phyloP scores from a whole-genome alignment of 2,329 filamentous ascomycete genomes.

The Calonectria montana region DNA sequence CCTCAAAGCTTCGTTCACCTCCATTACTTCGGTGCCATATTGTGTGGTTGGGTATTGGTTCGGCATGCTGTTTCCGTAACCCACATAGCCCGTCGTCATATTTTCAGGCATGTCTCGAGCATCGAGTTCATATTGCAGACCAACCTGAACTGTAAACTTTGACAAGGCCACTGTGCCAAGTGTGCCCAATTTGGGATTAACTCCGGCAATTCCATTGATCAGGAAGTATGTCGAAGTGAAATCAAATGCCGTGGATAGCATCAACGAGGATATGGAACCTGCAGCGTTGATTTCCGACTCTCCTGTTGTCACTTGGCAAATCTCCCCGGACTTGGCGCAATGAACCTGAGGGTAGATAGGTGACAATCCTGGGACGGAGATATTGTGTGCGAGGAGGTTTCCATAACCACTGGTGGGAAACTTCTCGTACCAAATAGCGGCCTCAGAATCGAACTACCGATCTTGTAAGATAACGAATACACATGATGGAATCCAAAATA shows the following conservation, averaged over 20 bases:
- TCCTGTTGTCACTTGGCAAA: slow-evolving; percentile 7
- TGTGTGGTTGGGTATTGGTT: slow-evolving; percentile 28
- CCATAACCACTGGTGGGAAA: not conserved
- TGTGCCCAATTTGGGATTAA: slow-evolving; percentile 34
- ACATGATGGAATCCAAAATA: not conserved
- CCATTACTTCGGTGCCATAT: slow-evolving; percentile 36
- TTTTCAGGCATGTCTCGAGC: slow-evolving; percentile 29
- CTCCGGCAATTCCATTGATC: slow-evolving; percentile 33
- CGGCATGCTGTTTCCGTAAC: slow-evolving; percentile 27
- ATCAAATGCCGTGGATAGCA: slow-evolving; percentile 28
- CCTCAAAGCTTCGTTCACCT: slow-evolving; percentile 26
- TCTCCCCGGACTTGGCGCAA: slow-evolving; percentile 6
- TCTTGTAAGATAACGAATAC: not conserved
- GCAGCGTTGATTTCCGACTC: slow-evolving; percentile 29
- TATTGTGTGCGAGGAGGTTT: not conserved
- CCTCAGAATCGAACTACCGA: not conserved
- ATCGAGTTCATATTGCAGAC: slow-evolving; percentile 32
- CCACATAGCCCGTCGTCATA: slow-evolving; percentile 33
- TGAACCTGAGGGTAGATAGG: slow-evolving; percentile 10
- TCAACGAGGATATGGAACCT: slow-evolving; percentile 25
- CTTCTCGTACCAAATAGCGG: slow-evolving; percentile 10
- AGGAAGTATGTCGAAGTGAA: slow-evolving; percentile 33
- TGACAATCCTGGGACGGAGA: not conserved
- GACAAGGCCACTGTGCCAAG: slow-evolving; percentile 36
- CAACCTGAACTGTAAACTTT: slow-evolving; percentile 35